A percentile compares a stretch with the other conserved stretches of the same genome.
Evolutionary conservation across 2,329 filamentous ascomycete species (phyloP).

Genomic region (Xylariales sp.): DNA sequence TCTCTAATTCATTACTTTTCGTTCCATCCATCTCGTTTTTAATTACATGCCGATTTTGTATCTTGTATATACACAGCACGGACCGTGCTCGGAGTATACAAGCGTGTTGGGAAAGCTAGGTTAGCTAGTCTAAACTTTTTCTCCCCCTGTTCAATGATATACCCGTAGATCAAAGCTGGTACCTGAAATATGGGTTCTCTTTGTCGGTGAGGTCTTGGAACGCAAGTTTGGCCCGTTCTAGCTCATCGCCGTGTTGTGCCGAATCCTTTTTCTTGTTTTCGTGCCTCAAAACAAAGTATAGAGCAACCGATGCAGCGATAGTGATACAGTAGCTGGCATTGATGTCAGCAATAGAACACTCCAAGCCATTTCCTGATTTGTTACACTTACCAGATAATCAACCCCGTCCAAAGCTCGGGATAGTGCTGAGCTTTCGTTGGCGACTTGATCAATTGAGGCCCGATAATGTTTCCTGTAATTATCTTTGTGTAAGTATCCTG

Average conservation of each 20-base stretch:
- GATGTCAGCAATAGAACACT: conserved; percentile 8
- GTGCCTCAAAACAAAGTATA: conserved; percentile 55
- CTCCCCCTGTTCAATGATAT: too few species aligned
- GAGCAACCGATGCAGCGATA: conserved; percentile 47
- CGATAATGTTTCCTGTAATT: conserved; percentile 62
- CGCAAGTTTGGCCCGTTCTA: conserved; percentile 58
- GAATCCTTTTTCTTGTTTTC: conserved; percentile 53
- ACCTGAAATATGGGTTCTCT: conserved; percentile 64
- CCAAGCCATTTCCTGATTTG: too few species aligned
- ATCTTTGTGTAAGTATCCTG: conserved; percentile 1
- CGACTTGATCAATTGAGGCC: conserved; percentile 66
- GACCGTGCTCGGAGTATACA: too few species aligned
- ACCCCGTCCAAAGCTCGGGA: conserved; percentile 64
- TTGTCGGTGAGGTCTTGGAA: conserved; percentile 67
- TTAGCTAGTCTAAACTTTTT: too few species aligned
- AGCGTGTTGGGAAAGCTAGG: too few species aligned
- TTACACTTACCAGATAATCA: conserved; percentile 52
- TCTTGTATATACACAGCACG: too few species aligned
- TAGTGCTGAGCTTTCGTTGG: conserved; percentile 64
- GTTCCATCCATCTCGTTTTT: too few species aligned
- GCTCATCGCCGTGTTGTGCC: conserved; percentile 46
- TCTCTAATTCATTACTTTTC: too few species aligned
- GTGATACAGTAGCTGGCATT: conserved; percentile 61
- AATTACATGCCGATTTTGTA: too few species aligned
- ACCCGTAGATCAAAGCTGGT: conserved; percentile 26